Evolutionary conservation across 306 rosid genomes (phyloP).

Genomic region (Prunus salicina): DNA sequence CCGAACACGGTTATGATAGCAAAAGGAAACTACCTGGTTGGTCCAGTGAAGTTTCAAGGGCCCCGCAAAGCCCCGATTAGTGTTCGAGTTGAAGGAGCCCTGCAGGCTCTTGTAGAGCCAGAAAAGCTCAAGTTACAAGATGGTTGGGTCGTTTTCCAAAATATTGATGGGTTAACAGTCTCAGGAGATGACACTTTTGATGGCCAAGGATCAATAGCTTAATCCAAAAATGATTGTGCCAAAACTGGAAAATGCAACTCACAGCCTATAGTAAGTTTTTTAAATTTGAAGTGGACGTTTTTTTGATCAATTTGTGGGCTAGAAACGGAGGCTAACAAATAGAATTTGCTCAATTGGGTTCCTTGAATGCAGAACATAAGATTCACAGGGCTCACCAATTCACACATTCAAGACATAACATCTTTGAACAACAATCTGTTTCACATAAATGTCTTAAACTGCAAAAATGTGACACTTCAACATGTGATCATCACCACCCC

Average conservation of each 20-base stretch:
- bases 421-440: slow-evolving; percentile 19
- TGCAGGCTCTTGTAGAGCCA: slow-evolving; percentile 10
- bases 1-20: slow-evolving; percentile 12
- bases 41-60: slow-evolving; percentile 19
- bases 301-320: no score
- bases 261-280: slow-evolving; percentile 3
- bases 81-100: slow-evolving; percentile 16
- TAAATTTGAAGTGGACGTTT: neutral
- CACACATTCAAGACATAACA: neutral
- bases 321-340: no score
- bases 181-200: slow-evolving; percentile 23
- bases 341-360: no score
- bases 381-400: neutral
- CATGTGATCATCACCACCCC: slow-evolving; percentile 16
- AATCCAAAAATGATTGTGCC: slow-evolving; percentile 22
- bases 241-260: slow-evolving; percentile 10
- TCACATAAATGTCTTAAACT: neutral
- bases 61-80: slow-evolving; percentile 18
- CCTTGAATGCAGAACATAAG: neutral
- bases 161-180: slow-evolving; percentile 6
- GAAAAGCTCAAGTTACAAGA: neutral
- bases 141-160: slow-evolving; percentile 24
- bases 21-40: slow-evolving; percentile 4
- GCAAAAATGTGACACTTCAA: slow-evolving; percentile 15
- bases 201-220: slow-evolving; percentile 29